Evolutionary conservation across 257 asterid genomes (phyloP), one percentile per base, ranked within the genome.

Genomic region (Petunia secreta): DNA sequence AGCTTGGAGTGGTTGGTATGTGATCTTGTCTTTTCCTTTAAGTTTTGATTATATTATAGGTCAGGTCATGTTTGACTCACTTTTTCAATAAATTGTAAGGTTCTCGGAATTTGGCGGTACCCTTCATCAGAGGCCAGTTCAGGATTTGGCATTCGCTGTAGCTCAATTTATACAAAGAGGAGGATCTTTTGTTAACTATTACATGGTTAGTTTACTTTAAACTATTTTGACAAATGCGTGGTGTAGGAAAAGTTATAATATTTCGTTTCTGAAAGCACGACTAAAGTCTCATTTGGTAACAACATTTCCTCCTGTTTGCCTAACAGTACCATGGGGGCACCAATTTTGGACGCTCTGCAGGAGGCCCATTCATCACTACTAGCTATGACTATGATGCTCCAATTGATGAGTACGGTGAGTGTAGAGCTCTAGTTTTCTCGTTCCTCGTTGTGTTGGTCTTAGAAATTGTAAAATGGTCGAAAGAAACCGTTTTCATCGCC

Each of bases 361-460:
- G 98, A 40, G 98, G 98, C 63, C 97, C 98, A 40, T 95, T 91
- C 87, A 84, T 95, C 75, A 90, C 97, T 34, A 93, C 98, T 15
- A 95, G 98, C 91, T 95, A 95, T 63, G 98, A 93, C 84, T 93
- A 91, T 66, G 98, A 95, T 80, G 98, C 98, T 85, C 98, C 98
- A 25, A 91, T 95, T 11, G 97, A 92, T 69, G 97, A 92, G 89
- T 92, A 91, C 73, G 97, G 97, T 92, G 84, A 77, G 59, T 39
- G 64, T 10, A 11, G 78, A 50, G 59, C 11, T 54, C 75, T 43
- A 40, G 4, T 57, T 66, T 63, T 15, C 67, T 53, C 71, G 81
- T 66, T 75, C 13, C 63, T 55, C 71, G 25, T 43, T 59, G 43
- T 43, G 1, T 58, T 40, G 68, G 40, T 63, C 16, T 59, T 50